These are phyloP conservation scores for Penicillium fimorum DNA, from an alignment of 495 filamentous ascomycete genomes.

Conservation along the genomic window DNA sequence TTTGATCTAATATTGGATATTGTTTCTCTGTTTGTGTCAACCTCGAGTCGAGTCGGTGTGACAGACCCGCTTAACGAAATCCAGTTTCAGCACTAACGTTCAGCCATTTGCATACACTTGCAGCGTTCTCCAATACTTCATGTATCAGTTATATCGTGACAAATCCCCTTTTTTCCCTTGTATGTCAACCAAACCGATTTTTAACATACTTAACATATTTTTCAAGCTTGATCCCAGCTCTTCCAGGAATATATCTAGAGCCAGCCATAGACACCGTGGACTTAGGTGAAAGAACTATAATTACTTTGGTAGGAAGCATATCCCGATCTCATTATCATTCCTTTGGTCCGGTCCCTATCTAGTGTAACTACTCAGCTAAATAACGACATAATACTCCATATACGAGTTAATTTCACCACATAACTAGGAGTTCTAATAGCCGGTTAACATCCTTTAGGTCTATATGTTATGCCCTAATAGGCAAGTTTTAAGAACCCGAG, in stretches of 20 bases:
- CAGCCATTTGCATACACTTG: slow-evolving; percentile 5
- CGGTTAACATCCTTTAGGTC: no score
- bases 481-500: no score
- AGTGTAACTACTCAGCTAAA: background rate
- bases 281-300: background rate
- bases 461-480: no score
- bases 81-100: slow-evolving; percentile 4
- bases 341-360: background rate
- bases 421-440: no score
- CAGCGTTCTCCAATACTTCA: slow-evolving; percentile 2
- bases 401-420: no score
- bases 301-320: no score
- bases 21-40: background rate
- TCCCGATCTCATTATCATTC: no score
- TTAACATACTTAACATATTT: background rate
- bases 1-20: background rate
- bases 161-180: background rate
- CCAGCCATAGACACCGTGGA: background rate
- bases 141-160: background rate
- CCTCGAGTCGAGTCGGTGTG: slow-evolving; percentile 10
- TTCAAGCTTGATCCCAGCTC: background rate
- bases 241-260: background rate
- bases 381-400: background rate
- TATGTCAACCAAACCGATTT: no score
- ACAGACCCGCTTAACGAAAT: slow-evolving; percentile 7